A percentile compares a stretch with the other conserved stretches of the same genome.
Conservation (phyloP, 352 stramenopile species). For the Globisporangium carolinianum region DNA sequence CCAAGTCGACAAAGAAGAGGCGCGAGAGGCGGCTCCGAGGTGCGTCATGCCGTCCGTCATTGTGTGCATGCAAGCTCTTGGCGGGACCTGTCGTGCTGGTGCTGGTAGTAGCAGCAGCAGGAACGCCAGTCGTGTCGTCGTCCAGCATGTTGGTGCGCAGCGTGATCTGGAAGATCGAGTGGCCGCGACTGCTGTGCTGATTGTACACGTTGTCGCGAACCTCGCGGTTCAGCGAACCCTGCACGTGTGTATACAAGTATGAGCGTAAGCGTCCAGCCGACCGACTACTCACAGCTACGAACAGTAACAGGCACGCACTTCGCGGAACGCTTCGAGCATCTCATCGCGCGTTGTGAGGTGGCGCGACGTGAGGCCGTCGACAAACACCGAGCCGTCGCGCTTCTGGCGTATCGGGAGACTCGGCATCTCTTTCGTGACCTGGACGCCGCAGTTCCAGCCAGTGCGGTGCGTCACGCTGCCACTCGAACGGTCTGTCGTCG, state of each 20-base stretch:
- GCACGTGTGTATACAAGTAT: not conserved
- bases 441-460: slow-evolving; percentile 43
- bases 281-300: too few species aligned
- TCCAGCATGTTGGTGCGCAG: slow-evolving; percentile 28
- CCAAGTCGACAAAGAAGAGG: slow-evolving; percentile 69
- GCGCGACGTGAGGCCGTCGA: slow-evolving; percentile 57
- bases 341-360: slow-evolving; percentile 34
- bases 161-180: slow-evolving; percentile 71
- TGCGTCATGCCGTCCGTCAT: slow-evolving; percentile 1
- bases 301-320: slow-evolving; percentile 21
- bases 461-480: slow-evolving; percentile 21
- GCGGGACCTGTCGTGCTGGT: not conserved
- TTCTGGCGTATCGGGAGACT: slow-evolving; percentile 60
- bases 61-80: slow-evolving; percentile 1
- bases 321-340: slow-evolving; percentile 49
- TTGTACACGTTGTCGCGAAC: slow-evolving; percentile 73
- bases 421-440: slow-evolving; percentile 36
- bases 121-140: not conserved
- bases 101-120: not conserved
- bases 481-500: slow-evolving; percentile 3
- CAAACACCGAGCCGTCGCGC: slow-evolving; percentile 55
- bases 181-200: slow-evolving; percentile 56
- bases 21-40: slow-evolving; percentile 41
- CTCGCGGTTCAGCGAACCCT: slow-evolving; percentile 62
- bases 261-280: not conserved